Evolutionary conservation across 2,329 filamentous ascomycete species (phyloP).

Genomic region (Atkinsonella texensis): DNA sequence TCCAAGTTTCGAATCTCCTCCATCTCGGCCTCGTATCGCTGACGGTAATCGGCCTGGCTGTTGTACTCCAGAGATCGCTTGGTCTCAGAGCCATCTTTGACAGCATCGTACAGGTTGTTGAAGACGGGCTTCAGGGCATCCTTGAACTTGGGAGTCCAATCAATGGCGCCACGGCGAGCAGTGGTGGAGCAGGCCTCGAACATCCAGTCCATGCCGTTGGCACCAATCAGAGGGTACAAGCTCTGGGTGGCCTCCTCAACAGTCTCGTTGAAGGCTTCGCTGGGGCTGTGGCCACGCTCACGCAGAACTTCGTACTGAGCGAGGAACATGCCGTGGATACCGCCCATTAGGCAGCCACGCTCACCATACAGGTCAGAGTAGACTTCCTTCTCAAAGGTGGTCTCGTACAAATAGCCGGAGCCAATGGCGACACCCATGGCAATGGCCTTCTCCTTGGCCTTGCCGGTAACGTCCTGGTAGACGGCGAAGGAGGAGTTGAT

Average conservation of each 20-base stretch:
- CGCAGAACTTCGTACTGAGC: slow-evolving; percentile 99
- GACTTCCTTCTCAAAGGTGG: slow-evolving; percentile 99
- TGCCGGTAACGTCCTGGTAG: slow-evolving; percentile 95
- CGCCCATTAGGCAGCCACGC: slow-evolving; percentile 99
- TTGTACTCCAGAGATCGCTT: slow-evolving; percentile 96
- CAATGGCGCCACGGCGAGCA: slow-evolving; percentile 93
- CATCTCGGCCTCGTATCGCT: slow-evolving; percentile 97
- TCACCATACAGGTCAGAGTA: slow-evolving; percentile 99
- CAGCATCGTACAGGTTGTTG: slow-evolving; percentile 90
- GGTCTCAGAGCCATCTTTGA: slow-evolving; percentile 86
- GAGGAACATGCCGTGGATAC: slow-evolving; percentile 99
- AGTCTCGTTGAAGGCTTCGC: slow-evolving; percentile 99
- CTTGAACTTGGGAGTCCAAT: slow-evolving; percentile 98
- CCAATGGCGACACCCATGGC: slow-evolving; percentile 95
- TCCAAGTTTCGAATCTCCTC: slow-evolving; percentile 95
- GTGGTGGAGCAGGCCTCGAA: slow-evolving; percentile 99
- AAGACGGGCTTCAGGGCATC: slow-evolving; percentile 97
- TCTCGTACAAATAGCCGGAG: slow-evolving; percentile 98
- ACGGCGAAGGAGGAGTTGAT: slow-evolving; percentile 99
- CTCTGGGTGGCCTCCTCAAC: slow-evolving; percentile 99
- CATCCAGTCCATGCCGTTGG: slow-evolving; percentile 99
- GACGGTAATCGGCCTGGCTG: slow-evolving; percentile 85
- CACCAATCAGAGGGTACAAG: slow-evolving; percentile 93
- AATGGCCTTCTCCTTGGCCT: slow-evolving; percentile 95
- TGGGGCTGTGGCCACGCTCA: slow-evolving; percentile 93